These are phyloP conservation scores for Pinus albicaulis DNA, from an alignment of 75 land plant genomes.

Conservation along the genomic window DNA sequence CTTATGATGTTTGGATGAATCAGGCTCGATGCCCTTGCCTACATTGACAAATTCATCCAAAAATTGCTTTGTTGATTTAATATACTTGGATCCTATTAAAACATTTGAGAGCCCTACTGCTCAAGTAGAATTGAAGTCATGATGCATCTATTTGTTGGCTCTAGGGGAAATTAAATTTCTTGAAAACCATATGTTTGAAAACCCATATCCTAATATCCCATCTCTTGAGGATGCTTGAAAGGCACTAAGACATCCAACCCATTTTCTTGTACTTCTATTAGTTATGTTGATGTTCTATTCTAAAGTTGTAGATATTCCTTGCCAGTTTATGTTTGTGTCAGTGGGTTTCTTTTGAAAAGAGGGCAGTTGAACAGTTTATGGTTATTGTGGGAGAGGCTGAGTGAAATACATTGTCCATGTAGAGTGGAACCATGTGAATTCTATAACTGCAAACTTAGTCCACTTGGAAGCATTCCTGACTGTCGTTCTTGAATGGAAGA, in stretches of 20 bases:
- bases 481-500: constrained; percentile 10
- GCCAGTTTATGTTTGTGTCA: constrained; percentile 8
- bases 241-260: constrained; percentile 5
- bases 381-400: constrained; percentile 57
- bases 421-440: constrained; percentile 5
- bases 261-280: constrained; percentile 1
- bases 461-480: constrained; percentile 6
- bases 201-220: constrained; percentile 1
- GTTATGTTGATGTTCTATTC: constrained; percentile 10
- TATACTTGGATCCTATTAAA: constrained; percentile 60
- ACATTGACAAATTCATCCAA: constrained; percentile 76
- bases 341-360: constrained; percentile 14
- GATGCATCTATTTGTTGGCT: constrained; percentile 7
- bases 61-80: constrained; percentile 68
- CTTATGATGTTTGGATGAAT: constrained; percentile 5
- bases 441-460: constrained; percentile 10
- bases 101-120: constrained; percentile 24
- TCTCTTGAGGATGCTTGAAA: constrained; percentile 11
- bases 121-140: constrained; percentile 10
- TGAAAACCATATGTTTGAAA: background rate
- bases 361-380: constrained; percentile 6
- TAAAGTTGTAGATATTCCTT: constrained; percentile 11
- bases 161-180: constrained; percentile 1
- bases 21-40: constrained; percentile 24
- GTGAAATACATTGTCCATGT: constrained; percentile 47